Base-by-base conservation (phyloP, 768 basidiomycete genomes). In the Gyrodon lividus region DNA sequence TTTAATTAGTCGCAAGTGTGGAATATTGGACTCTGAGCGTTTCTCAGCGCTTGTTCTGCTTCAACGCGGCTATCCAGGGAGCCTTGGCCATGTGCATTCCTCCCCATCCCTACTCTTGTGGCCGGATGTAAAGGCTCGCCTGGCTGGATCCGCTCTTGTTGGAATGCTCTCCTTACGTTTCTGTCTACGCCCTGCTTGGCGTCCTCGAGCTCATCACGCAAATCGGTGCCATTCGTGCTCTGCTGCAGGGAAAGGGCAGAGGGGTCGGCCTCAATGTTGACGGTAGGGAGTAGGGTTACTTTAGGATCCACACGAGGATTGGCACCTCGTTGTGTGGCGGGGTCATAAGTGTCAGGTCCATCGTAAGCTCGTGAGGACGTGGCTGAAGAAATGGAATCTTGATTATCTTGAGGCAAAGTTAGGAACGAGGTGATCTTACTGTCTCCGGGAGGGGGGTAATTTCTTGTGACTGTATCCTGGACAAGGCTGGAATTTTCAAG, bases 301-400 rank as follows among this genome's bases (percentile, higher is more conserved):
- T n/a, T n/a, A n/a, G 35, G 16, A 19, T 16, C 35, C 17, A 37
- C 16, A 37, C 35, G n/a, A 12, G 35, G 16, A 35, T 30, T 28
- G 5, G 34, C 16, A n/a, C 51, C 51, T 9, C 45, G 51, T 35
- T 52, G 51, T 17, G 30, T 23, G 9, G 35, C 19, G 14, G 51
- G 51, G 19, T 28, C 28, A 20, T 38, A 46, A 8, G 44, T 28
- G 28, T 51, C 35, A 8, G 33, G n/a, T n/a, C 35, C 47, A 23
- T 45, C 44, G 26, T 47, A 52, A 8, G 45, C 51, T 46, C 51
- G 45, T 17, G 51, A 52, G n/a, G 51, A 52, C 5, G 44, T 46
- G 31, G 51, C 51, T 52, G 17, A 34, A n/a, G n/a, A n/a, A n/a
- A 45, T 2, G 51, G 37, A 9, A 24, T 34, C 16, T 2, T 19